Base-by-base conservation (phyloP, 805 yeast genomes). In the Saccharomyces kudriavzevii region DNA sequence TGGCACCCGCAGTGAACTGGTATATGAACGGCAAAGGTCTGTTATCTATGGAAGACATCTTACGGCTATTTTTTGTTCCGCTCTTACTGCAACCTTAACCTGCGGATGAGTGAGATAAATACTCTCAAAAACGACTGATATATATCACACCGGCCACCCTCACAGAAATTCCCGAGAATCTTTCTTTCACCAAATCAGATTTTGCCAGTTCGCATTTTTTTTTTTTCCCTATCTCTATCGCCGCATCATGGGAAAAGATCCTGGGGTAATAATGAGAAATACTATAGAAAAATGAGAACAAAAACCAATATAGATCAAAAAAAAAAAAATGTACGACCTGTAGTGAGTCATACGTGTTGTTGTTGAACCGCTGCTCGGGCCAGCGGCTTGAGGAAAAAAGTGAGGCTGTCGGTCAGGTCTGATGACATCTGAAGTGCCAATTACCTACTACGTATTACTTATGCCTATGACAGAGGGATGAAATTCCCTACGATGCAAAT, bases 401-500 rank as follows among this genome's bases (percentile, higher is more conserved):
- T 25, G 10, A 22, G 4, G 17, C 27, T 5, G 29, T 22, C 14
- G 28, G 5, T 10, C 9, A 10, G 9, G 5, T 22, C 14, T 25
- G 13, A 17, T 6, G 11, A n/a, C 43, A 10, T 24, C 17, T n/a
- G 49, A n/a, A 20, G 4, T 13, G 31, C 30, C 22, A 27, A n/a
- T 27, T 22, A 17, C 31, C 31, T 28, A 9, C 25, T 24, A 22
- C 40, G 24, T 49, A 49, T 28, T n/a, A 25, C 40, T 13, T 29
- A 20, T 47, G 30, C 28, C 47, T 50, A 61, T 31, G 65, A 56
- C 31, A 87, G 84, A 5, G 97, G 98, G 52, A 91, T 89, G 66
- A 91, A 91, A 65, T 92, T 91, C 1, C 98, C 98, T 14, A 92
- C 95, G 46, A 91, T 92, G 70, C 97, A 90, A 68, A 95, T 87